These are phyloP conservation scores for Cordyceps javanica DNA, from an alignment of 2,329 filamentous ascomycete genomes.

Conservation along the genomic window DNA sequence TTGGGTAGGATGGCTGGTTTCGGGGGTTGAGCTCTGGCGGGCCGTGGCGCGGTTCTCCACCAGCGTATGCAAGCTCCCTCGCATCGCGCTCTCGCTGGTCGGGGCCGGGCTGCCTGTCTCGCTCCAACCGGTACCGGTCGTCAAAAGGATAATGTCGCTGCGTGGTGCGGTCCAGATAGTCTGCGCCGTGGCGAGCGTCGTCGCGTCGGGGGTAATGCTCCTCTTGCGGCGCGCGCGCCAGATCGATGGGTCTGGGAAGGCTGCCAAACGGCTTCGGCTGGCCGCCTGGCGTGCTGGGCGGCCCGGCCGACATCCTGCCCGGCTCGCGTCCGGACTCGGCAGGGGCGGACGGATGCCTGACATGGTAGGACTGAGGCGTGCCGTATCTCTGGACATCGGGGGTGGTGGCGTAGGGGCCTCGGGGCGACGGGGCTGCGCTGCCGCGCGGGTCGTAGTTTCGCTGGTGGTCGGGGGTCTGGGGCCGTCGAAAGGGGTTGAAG, in stretches of 20 bases:
- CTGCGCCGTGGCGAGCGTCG: constrained; percentile 35
- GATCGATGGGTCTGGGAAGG: constrained; percentile 41
- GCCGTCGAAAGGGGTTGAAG: constrained; percentile 57
- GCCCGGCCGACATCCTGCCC: constrained; percentile 31
- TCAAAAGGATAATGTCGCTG: constrained; percentile 43
- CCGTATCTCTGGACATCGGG: constrained; percentile 50
- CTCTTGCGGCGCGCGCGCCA: constrained; percentile 33
- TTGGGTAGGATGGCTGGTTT: constrained; percentile 39
- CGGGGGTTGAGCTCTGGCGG: constrained; percentile 40
- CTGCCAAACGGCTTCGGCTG: constrained; percentile 46
- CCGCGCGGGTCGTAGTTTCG: constrained; percentile 46
- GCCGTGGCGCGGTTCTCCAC: constrained; percentile 35
- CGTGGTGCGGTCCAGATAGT: constrained; percentile 48
- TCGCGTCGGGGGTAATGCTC: constrained; percentile 46
- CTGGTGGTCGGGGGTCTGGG: constrained; percentile 66
- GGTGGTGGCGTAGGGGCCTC: constrained; percentile 46
- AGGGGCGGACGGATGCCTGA: constrained; percentile 42
- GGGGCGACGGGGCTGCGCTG: constrained; percentile 41
- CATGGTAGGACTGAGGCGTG: constrained; percentile 52
- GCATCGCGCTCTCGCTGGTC: constrained; percentile 39
- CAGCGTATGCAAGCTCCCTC: constrained; percentile 43
- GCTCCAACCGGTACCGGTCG: constrained; percentile 46
- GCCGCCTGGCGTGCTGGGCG: constrained; percentile 44
- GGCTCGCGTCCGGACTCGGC: constrained; percentile 39
- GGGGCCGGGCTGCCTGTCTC: constrained; percentile 39